Conservation (phyloP, 2,329 filamentous ascomycete species). For the Aureobasidium mangrovei region DNA sequence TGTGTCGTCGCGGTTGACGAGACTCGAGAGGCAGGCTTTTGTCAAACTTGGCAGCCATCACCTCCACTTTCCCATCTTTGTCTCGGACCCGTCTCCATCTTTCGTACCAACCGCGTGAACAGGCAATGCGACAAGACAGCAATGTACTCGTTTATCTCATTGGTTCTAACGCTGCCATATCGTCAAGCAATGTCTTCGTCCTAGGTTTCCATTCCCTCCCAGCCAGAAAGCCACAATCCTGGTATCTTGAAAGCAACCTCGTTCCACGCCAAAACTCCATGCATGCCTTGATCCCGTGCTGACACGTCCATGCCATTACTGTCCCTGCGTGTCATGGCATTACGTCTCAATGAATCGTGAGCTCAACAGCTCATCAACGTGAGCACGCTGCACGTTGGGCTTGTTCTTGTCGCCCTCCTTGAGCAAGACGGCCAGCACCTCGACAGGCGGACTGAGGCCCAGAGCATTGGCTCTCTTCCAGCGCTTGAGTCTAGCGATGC, state of each 20-base stretch:
- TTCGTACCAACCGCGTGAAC: too few relatives aligned
- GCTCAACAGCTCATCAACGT: conserved; percentile 61
- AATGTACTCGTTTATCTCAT: too few relatives aligned
- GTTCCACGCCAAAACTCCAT: conserved; percentile 1
- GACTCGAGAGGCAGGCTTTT: too few relatives aligned
- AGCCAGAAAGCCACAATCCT: background rate
- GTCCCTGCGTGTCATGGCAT: conserved; percentile 12
- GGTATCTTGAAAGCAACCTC: conserved; percentile 1
- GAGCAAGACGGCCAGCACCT: conserved; percentile 77
- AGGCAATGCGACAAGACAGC: too few relatives aligned
- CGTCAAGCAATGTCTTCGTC: background rate
- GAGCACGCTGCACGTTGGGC: conserved; percentile 52
- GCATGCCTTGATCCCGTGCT: background rate
- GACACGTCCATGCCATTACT: conserved; percentile 6
- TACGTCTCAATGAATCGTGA: conserved; percentile 35
- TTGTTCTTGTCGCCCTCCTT: conserved; percentile 56
- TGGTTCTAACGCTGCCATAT: background rate
- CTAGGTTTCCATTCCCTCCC: background rate
- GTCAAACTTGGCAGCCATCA: too few relatives aligned
- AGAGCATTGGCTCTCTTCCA: conserved; percentile 81
- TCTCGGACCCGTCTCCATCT: too few relatives aligned
- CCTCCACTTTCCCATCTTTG: too few relatives aligned
- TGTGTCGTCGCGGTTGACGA: too few relatives aligned
- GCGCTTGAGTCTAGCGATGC: conserved; percentile 68
- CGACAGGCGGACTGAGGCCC: conserved; percentile 78